Base-by-base conservation (phyloP, 2,329 filamentous ascomycete genomes). In the Stachybotrys echinatus region DNA sequence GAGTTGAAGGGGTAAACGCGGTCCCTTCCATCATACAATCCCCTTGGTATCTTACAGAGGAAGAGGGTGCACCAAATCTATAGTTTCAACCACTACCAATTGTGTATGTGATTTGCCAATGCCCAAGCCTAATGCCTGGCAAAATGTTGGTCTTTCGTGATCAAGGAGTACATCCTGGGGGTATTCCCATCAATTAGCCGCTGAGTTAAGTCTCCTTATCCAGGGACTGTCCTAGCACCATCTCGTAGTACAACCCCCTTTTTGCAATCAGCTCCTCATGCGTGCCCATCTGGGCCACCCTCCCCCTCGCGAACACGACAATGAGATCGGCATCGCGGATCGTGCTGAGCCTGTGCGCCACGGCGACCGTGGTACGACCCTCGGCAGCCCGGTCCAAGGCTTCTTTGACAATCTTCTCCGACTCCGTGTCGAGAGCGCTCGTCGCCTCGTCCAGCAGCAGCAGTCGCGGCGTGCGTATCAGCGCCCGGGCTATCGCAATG, bases 401-500 rank as follows among this genome's bases (percentile, higher is more conserved):
- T 4, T 69, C 71, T 61, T 88, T 84, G 10, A 89, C 82, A 1
- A 84, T 69, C 54, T 77, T 79, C 61, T 89, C 86, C 1, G 78
- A 83, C 58, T 85, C 78, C 0, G 82, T 83, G 55, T 89, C 85
- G 0, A 89, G 71, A 0, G 73, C 72, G 19, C 68, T 72, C 0
- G 87, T 91, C 1, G 87, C 87, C 66, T 91, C 87, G 58, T 91
- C 87, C 0, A 91, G 71, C 6, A 91, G 77, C 3, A 91, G 68
- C 2, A 91, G 80, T 0, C 73, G 70, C 0, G 87, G 87, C 47
- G 82, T 72, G 43, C 84, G 81, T 48, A 90, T 75, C 23, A 90
- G 83, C 12, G 84, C 84, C 7, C 87, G 75, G 0, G 87, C 87
- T 53, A 91, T 90, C 8, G 86, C 85, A 31, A 89, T 78, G 20